Evolutionary conservation across 208 protist species (phyloP).

Genomic region (Trypanosomatidae sp.): DNA sequence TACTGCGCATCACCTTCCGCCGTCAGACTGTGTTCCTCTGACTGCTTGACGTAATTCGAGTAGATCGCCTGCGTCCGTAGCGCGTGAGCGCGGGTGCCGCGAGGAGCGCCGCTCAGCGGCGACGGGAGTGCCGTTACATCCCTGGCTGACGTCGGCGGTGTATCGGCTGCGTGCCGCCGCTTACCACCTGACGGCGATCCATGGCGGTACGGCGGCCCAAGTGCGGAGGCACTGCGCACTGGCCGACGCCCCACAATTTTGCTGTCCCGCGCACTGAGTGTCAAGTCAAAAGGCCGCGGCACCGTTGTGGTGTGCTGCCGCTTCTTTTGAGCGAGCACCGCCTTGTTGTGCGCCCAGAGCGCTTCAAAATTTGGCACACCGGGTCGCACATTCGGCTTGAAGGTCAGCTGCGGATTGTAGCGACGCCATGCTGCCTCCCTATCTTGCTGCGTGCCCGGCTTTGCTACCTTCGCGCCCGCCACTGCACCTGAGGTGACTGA

Average conservation of each 20-base stretch:
- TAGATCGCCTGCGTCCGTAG: constrained; percentile 76
- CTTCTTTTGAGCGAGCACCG: constrained; percentile 46
- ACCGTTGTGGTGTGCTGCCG: constrained; percentile 38
- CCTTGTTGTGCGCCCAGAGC: constrained; percentile 64
- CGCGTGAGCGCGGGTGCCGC: constrained; percentile 78
- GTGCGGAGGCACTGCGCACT: constrained; percentile 9
- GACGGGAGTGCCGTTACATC: neutral
- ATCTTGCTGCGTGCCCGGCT: constrained; percentile 1
- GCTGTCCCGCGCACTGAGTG: constrained; percentile 24
- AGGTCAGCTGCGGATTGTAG: constrained; percentile 68
- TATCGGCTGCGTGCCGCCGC: neutral
- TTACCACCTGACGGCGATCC: neutral
- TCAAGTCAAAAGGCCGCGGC: constrained; percentile 62
- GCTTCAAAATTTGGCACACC: constrained; percentile 79
- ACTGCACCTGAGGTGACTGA: neutral
- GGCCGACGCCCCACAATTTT: constrained; percentile 21
- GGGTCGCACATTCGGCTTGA: constrained; percentile 68
- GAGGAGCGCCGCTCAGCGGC: constrained; percentile 19
- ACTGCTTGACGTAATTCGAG: constrained; percentile 45
- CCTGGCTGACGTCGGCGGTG: neutral
- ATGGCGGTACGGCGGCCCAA: constrained; percentile 1
- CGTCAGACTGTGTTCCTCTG: constrained; percentile 21
- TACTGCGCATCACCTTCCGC: constrained; percentile 33
- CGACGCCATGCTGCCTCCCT: constrained; percentile 13
- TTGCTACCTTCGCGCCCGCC: neutral